Evolutionary conservation across 1,139 yeast species (phyloP), one percentile per base, ranked within the genome.

Genomic region (Blastobotrys malaysiensis): DNA sequence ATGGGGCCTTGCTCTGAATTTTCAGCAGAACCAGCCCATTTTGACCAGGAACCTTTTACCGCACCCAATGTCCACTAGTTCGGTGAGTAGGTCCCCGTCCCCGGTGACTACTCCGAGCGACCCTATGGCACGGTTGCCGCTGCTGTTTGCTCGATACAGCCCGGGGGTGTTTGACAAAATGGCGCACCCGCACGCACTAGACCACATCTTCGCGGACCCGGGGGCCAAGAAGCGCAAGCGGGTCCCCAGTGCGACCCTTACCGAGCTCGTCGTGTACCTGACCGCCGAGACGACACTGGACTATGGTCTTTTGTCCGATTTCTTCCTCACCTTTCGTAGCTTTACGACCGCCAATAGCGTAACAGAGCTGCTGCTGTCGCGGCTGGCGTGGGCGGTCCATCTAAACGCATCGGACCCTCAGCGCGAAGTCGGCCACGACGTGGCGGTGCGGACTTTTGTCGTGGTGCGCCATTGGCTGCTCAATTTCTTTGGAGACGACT

Each of bases 401-500:
- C 47, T 63, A 60, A 53, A 58, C n/a, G 49, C 56, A 20, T 45
- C 51, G 14, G 43, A 44, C 20, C 64, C 61, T 36, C 53, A 49
- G n/a, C n/a, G n/a, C 11, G 60, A 74, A 57, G 67, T 79, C 9
- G 95, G 95, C 3, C 80, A 84, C 59, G 75, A 86, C 51, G 86
- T 86, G 1, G 73, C 88, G n/a, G 79, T 91, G 44, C 78, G 98
- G 61, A 85, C 95, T 0, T 93, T 91, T 73, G 97, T 89, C 44
- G 84, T 88, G 39, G 65, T 93, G 50, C 79, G 98, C 63, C 96
- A 89, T 70, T 93, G 98, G 96, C 71, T 93, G 31, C 71, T 88
- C 57, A 91, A 73, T 57, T 71, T 67, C 55, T 71, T 71, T 57
- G 69, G 71, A 11, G 74, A 71, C 60, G 78, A 74, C 60, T 74